Conservation (phyloP, 371 early-diverging fungal species). For the Rhizopus delemar region DNA sequence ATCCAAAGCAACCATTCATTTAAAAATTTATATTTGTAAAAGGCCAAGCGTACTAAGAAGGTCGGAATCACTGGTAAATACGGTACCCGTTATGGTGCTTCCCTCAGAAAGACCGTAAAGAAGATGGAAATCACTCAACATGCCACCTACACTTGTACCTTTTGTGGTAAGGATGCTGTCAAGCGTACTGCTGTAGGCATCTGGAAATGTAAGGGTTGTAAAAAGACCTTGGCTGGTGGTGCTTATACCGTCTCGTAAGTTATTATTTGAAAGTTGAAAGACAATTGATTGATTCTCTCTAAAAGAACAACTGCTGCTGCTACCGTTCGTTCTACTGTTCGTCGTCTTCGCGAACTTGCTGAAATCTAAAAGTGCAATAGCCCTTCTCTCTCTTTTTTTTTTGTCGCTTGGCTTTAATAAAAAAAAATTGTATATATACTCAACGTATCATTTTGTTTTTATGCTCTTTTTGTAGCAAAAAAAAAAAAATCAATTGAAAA, state of each 20-base stretch:
- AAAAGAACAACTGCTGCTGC: conserved; percentile 88
- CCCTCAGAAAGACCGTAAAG: conserved; percentile 99
- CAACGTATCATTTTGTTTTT: not conserved
- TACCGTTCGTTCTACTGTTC: conserved; percentile 92
- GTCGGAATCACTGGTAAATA: conserved; percentile 99
- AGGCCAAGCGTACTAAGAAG: conserved; percentile 99
- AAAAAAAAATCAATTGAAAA: not conserved
- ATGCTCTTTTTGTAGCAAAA: not conserved
- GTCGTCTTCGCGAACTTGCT: conserved; percentile 97
- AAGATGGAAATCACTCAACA: conserved; percentile 99
- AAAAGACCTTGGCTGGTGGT: conserved; percentile 97
- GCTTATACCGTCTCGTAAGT: conserved; percentile 94
- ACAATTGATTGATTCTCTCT: not conserved
- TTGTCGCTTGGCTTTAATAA: not conserved
- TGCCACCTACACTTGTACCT: conserved; percentile 98
- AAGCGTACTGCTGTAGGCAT: conserved; percentile 98
- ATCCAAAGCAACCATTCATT: not conserved
- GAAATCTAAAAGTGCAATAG: conserved; percentile 72
- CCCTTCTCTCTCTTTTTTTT: not conserved
- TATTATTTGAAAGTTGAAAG: not conserved
- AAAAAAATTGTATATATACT: not conserved
- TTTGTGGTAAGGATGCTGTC: conserved; percentile 99
- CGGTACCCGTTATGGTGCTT: conserved; percentile 99
- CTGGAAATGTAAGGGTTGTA: conserved; percentile 99
- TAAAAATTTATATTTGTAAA: conserved; percentile 5